These are phyloP conservation scores for Penicillium nucicola DNA, from an alignment of 495 filamentous ascomycete genomes.

Conservation along the genomic window DNA sequence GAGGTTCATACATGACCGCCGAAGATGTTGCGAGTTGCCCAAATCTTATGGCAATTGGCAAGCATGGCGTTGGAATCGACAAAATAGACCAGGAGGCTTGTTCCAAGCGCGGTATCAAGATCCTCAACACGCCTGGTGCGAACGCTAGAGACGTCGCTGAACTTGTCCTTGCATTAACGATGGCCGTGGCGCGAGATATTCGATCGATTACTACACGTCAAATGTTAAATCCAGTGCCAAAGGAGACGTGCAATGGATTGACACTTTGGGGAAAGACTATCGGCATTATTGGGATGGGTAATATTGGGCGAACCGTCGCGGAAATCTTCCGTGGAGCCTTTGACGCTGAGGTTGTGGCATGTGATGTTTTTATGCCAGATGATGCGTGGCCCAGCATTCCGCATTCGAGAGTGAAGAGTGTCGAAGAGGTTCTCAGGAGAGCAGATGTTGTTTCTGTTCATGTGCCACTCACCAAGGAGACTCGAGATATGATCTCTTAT, in stretches of 20 bases:
- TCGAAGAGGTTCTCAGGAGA: constrained; percentile 27
- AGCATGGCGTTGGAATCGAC: constrained; percentile 51
- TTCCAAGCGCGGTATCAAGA: constrained; percentile 39
- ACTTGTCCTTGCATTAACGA: constrained; percentile 27
- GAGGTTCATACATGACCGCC: constrained; percentile 23
- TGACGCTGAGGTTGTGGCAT: constrained; percentile 29
- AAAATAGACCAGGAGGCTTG: constrained; percentile 49
- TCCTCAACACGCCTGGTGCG: constrained; percentile 50
- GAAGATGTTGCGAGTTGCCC: constrained; percentile 25
- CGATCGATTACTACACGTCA: constrained; percentile 29
- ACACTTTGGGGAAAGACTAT: constrained; percentile 30
- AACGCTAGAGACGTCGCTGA: constrained; percentile 36
- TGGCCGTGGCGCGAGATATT: constrained; percentile 29
- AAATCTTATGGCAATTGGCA: constrained; percentile 31
- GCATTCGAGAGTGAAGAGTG: constrained; percentile 20
- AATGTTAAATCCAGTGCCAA: constrained; percentile 24
- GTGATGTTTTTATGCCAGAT: constrained; percentile 26
- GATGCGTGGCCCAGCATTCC: constrained; percentile 28
- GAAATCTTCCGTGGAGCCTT: constrained; percentile 35
- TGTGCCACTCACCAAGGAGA: constrained; percentile 36
- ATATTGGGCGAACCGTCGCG: constrained; percentile 32
- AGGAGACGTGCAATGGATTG: constrained; percentile 29
- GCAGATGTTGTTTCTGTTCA: constrained; percentile 36
- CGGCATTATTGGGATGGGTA: constrained; percentile 41
- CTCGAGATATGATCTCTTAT: constrained; percentile 43